Conservation (phyloP, 2,329 filamentous ascomycete species). For the Paecilomyces dactylethromorphus region DNA sequence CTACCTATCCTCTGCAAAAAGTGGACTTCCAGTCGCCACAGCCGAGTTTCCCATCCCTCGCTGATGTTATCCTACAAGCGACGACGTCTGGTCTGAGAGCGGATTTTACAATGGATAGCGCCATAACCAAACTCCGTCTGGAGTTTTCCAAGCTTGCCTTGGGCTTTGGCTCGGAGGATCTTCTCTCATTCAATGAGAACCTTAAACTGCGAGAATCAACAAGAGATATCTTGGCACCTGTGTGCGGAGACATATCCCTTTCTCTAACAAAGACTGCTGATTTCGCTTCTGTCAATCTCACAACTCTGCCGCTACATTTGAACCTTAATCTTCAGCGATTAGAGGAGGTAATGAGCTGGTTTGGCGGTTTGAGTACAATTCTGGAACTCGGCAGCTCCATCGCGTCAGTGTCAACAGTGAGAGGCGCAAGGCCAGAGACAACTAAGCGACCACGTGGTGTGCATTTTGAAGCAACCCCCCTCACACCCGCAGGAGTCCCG, state of each 20-base stretch:
- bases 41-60: conserved; percentile 15
- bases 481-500: conserved; percentile 16
- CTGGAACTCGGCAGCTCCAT: conserved; percentile 83
- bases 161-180: conserved; percentile 42
- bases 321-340: conserved; percentile 71
- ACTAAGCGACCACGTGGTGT: conserved; percentile 43
- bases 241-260: conserved; percentile 33
- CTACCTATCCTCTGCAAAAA: conserved; percentile 16
- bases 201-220: conserved; percentile 41
- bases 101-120: conserved; percentile 13
- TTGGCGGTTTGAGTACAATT: conserved; percentile 86
- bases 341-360: conserved; percentile 81
- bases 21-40: conserved; percentile 8
- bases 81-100: conserved; percentile 19
- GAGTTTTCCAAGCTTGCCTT: conserved; percentile 39
- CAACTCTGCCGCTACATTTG: conserved; percentile 70
- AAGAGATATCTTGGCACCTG: conserved; percentile 32
- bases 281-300: conserved; percentile 50
- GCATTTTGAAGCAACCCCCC: conserved; percentile 48
- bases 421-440: conserved; percentile 24
- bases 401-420: conserved; percentile 59
- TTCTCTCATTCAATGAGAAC: conserved; percentile 47
- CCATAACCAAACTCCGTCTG: conserved; percentile 20
- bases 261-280: conserved; percentile 25
- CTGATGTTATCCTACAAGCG: conserved; percentile 27